Conservation (phyloP, 768 basidiomycete genomes). For the Melanogaster broomeanus region DNA sequence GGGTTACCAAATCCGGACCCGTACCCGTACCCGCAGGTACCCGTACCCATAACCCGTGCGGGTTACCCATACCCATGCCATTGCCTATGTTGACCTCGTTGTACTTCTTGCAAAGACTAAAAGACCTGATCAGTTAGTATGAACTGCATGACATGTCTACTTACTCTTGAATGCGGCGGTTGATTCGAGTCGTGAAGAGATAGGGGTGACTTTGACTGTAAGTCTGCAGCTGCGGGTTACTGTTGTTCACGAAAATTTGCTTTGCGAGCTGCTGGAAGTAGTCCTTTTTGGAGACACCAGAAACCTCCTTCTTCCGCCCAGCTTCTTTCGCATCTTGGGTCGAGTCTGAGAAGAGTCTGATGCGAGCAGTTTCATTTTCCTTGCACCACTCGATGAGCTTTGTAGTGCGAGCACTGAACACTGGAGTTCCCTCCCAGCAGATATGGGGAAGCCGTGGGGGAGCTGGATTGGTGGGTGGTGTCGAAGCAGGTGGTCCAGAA, state of each 20-base stretch:
- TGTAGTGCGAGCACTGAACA: background rate
- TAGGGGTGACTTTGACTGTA: no score
- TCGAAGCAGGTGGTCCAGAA: no score
- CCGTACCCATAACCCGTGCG: no score
- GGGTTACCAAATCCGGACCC: no score
- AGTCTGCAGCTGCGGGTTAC: no score
- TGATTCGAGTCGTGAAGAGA: no score
- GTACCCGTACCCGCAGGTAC: no score
- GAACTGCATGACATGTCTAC: no score
- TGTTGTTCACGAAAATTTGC: background rate
- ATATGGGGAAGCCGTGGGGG: background rate
- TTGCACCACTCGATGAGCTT: background rate
- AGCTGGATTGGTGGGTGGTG: no score
- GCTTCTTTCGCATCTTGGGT: conserved; percentile 1
- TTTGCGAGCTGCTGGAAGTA: background rate
- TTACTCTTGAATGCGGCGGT: no score
- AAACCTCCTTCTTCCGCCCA: background rate
- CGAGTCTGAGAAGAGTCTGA: background rate
- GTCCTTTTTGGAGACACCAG: background rate
- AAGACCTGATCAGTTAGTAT: background rate
- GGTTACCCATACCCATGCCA: no score
- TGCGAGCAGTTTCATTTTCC: background rate
- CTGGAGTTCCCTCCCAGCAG: background rate
- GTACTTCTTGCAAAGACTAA: background rate
- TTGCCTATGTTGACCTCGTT: background rate